A percentile compares a stretch with the other conserved stretches of the same genome.
Evolutionary conservation across 129 eudicot species (phyloP).

Genomic region (Pittosporum tobira): DNA sequence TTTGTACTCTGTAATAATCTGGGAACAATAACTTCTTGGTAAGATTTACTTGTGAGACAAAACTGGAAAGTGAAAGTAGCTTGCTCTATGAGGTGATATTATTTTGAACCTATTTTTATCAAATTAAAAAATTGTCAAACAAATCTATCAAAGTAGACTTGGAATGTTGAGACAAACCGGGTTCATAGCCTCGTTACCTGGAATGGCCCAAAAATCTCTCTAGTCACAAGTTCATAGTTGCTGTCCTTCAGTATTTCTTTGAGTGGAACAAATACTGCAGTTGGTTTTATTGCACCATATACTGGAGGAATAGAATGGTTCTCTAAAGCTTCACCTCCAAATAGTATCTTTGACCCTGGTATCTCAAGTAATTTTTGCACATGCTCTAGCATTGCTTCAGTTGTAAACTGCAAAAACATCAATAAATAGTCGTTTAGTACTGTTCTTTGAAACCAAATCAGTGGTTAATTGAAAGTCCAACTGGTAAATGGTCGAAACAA

Average conservation of each 20-base stretch:
- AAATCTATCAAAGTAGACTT: not conserved
- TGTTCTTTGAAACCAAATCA: not conserved
- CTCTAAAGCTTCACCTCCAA: slow-evolving; percentile 83
- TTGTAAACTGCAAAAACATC: slow-evolving; percentile 52
- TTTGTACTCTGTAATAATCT: slow-evolving; percentile 89
- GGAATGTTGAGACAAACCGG: not conserved
- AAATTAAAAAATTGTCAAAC: not conserved
- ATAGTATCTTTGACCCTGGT: slow-evolving; percentile 78
- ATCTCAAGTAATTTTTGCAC: slow-evolving; percentile 59
- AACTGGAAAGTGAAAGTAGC: too few relatives aligned
- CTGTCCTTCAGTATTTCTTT: slow-evolving; percentile 69
- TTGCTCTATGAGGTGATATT: not conserved
- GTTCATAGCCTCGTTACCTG: slow-evolving; percentile 38
- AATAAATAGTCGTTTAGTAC: not conserved
- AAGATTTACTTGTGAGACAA: not conserved
- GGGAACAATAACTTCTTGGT: not conserved
- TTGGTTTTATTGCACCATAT: slow-evolving; percentile 91
- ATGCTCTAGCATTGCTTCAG: slow-evolving; percentile 85
- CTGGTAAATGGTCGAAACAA: not conserved
- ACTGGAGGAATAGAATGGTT: slow-evolving; percentile 73
- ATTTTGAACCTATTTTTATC: too few relatives aligned
- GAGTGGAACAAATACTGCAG: slow-evolving; percentile 87
- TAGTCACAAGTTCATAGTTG: slow-evolving; percentile 78
- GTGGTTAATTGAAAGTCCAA: not conserved
- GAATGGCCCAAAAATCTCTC: slow-evolving; percentile 93